Evolutionary conservation across 2,329 filamentous ascomycete genomes (phyloP).

Genomic region (Fusarium nygamai): DNA sequence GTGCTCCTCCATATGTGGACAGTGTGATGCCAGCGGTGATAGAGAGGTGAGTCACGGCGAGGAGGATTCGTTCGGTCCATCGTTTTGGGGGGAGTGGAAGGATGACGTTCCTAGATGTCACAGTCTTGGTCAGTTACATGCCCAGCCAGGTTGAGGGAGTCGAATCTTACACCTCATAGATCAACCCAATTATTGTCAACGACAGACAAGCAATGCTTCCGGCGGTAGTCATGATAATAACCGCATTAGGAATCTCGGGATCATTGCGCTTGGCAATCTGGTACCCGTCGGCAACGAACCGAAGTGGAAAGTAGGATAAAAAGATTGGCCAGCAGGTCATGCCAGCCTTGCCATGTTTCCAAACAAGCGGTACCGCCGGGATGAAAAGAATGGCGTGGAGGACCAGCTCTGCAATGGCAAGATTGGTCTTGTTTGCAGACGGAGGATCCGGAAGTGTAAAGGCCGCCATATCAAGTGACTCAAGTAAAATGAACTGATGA

Average conservation of each 20-base stretch:
- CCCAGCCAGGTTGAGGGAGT: no score
- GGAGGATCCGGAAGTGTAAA: not conserved
- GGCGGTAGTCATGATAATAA: not conserved
- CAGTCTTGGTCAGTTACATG: not conserved
- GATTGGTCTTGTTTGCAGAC: not conserved
- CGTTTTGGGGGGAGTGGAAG: not conserved
- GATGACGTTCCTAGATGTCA: not conserved
- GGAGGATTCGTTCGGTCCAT: not conserved
- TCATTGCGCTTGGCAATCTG: not conserved
- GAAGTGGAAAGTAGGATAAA: accelerated
- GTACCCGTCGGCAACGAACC: not conserved
- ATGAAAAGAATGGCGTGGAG: not conserved
- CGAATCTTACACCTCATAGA: not conserved
- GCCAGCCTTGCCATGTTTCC: not conserved
- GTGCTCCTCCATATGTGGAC: not conserved
- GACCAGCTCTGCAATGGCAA: not conserved
- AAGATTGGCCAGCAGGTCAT: not conserved
- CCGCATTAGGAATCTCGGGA: not conserved
- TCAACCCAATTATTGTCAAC: not conserved
- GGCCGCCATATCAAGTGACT: not conserved
- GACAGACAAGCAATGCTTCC: not conserved
- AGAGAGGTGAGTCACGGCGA: not conserved
- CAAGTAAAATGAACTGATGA: not conserved
- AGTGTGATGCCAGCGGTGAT: not conserved
- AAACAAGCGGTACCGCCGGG: not conserved